Base-by-base conservation (phyloP, 2,329 filamentous ascomycete species). In the Cyclaneusma minus region DNA sequence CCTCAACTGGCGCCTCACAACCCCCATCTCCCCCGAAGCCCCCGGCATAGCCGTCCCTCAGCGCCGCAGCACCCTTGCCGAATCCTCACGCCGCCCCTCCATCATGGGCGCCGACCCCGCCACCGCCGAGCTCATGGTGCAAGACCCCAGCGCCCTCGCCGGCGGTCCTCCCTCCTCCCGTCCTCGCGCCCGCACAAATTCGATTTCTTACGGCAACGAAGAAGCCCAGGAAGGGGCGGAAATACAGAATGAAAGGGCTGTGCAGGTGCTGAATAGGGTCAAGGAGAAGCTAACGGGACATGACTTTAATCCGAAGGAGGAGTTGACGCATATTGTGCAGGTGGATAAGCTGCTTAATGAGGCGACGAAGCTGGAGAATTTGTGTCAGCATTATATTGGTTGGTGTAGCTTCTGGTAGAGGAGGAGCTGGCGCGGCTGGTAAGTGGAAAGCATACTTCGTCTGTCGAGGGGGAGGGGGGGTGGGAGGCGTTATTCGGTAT, bases 361-460 rank as follows among this genome's bases (percentile, higher is more conserved):
- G 58, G 89, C 89, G 13, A 98, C 89, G 5, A 94, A 89, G 47
- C 62, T 95, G 42, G 89, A 95, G 64, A 95, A 95, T 50, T 60
- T 98, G 34, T 98, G 89, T 50, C 89, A 95, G 61, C 89, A 95
- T 58, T 98, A 94, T 51, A 93, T 95, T 42, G 89, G 89, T 36
- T 95, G 87, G 87, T 95, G 87, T 56, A 91, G 82, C 54, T 95
- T 94, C 64, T 95, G 87, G 87, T 95, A 32, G 22, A 18, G 4
- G 13, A 16, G 14, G 6, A n/a, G n/a, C n/a, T n/a, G n/a, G n/a
- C n/a, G n/a, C n/a, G n/a, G n/a, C n/a, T n/a, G n/a, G n/a, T n/a
- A n/a, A n/a, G n/a, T n/a, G n/a, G n/a, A n/a, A n/a, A n/a, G n/a
- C n/a, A n/a, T n/a, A n/a, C n/a, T n/a, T n/a, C n/a, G n/a, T n/a